Percentiles rank a stretch among this genome's conserved stretches.
These are phyloP conservation scores for Cladosporium cucumerinum DNA, from an alignment of 2,329 filamentous ascomycete genomes.

Conservation along the genomic window DNA sequence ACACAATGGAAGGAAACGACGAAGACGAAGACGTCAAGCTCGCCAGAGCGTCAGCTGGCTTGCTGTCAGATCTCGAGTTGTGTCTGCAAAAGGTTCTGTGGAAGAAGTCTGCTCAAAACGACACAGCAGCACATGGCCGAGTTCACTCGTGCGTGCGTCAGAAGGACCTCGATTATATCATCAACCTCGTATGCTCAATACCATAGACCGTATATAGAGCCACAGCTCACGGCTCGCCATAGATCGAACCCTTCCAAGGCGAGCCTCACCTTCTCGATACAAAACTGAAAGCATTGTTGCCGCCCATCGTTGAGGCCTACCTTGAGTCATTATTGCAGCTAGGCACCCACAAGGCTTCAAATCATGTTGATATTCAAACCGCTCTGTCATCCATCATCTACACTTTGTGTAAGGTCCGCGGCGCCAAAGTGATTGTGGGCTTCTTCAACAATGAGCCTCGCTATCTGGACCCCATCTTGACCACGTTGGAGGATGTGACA, in stretches of 20 bases:
- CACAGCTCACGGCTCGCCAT: constrained; percentile 21
- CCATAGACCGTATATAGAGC: not conserved
- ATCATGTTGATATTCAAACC: constrained; percentile 50
- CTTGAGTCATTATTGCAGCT: constrained; percentile 58
- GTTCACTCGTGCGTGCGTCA: constrained; percentile 39
- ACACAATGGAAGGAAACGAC: constrained; percentile 23
- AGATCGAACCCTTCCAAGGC: constrained; percentile 88
- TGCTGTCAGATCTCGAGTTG: constrained; percentile 34
- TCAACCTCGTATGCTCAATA: constrained; percentile 31
- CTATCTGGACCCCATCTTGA: constrained; percentile 76
- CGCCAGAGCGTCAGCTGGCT: constrained; percentile 40
- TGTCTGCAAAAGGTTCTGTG: constrained; percentile 45
- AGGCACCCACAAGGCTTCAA: constrained; percentile 24
- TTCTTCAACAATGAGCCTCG: constrained; percentile 89
- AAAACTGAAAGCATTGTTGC: constrained; percentile 71
- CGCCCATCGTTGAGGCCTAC: constrained; percentile 71
- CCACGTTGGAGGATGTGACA: constrained; percentile 33
- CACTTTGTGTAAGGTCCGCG: constrained; percentile 88
- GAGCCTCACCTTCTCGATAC: constrained; percentile 90
- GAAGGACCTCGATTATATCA: constrained; percentile 40
- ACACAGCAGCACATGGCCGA: constrained; percentile 23
- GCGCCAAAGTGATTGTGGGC: constrained; percentile 85
- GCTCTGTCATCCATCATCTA: constrained; percentile 81
- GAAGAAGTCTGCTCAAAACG: constrained; percentile 28
- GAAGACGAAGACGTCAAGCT: constrained; percentile 48